Evolutionary conservation across 148 eudicot genomes (phyloP).

Genomic region (Talinum fruticosum): DNA sequence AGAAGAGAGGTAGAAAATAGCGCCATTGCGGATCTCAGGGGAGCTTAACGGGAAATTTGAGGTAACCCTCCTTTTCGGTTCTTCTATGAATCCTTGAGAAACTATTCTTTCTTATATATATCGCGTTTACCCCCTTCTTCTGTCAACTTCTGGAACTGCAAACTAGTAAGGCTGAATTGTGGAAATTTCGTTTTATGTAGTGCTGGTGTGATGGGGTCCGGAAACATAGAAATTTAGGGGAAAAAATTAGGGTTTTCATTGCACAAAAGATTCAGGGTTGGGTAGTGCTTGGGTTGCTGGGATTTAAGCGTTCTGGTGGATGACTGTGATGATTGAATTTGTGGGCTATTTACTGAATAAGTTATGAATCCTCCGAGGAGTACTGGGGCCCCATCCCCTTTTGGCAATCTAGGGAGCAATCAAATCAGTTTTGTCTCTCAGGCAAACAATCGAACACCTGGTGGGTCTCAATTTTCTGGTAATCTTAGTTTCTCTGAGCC

Average conservation of each 20-base stretch:
- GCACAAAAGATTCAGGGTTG: neutral
- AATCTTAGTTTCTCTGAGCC: constrained; percentile 42
- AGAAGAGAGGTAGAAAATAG: neutral
- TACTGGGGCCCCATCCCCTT: constrained; percentile 31
- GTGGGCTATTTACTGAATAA: neutral
- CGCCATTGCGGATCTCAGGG: neutral
- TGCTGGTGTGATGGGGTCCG: neutral
- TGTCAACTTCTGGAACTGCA: neutral
- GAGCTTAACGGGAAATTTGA: neutral
- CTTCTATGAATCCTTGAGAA: neutral
- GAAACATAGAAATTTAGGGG: neutral
- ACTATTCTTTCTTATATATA: too few relatives aligned
- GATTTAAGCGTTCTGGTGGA: neutral
- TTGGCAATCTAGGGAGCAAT: constrained; percentile 28
- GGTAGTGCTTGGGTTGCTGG: neutral
- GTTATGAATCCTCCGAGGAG: constrained; percentile 33
- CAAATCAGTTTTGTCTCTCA: constrained; percentile 29
- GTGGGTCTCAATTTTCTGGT: constrained; percentile 38
- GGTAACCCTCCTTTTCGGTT: neutral
- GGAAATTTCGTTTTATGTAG: neutral
- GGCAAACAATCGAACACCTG: constrained; percentile 36
- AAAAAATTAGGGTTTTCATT: neutral
- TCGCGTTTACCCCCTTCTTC: neutral
- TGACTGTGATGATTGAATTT: constrained; percentile 1
- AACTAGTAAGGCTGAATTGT: neutral